Percentiles rank a stretch among this genome's conserved stretches.
These are phyloP conservation scores for Chenopodium quinoa DNA, from an alignment of 148 eudicot genomes.

Conservation along the genomic window DNA sequence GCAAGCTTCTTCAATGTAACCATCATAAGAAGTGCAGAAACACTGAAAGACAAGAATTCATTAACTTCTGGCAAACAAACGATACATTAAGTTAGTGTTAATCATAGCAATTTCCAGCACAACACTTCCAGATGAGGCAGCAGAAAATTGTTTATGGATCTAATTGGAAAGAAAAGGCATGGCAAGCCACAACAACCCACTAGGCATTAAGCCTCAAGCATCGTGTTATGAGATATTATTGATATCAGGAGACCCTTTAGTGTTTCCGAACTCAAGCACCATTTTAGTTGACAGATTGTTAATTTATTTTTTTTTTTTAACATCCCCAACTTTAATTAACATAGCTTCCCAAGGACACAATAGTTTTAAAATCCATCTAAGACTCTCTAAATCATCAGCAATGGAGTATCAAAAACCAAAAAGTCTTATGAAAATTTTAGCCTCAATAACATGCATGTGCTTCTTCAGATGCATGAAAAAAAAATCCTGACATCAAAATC, in stretches of 20 bases:
- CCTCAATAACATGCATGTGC: neutral
- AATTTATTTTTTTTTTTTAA: too few species aligned
- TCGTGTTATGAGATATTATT: neutral
- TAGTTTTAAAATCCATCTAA: neutral
- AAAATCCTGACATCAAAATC: neutral
- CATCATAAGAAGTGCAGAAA: conserved; percentile 98
- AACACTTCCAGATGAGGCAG: neutral
- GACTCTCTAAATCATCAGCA: neutral
- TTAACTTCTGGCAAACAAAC: neutral
- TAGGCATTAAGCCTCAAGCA: neutral
- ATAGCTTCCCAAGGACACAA: neutral
- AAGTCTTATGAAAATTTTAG: neutral
- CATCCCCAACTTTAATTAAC: neutral
- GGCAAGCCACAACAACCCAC: conserved; percentile 8
- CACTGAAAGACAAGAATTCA: conserved; percentile 45
- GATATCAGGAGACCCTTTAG: neutral
- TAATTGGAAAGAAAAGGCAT: neutral
- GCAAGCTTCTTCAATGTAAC: conserved; percentile 96
- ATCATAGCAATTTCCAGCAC: neutral
- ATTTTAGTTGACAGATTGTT: neutral
- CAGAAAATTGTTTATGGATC: neutral
- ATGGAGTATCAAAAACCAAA: neutral
- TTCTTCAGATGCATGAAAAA: neutral
- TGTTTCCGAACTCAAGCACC: neutral
- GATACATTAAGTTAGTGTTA: neutral